These are phyloP conservation scores for Nematocida homosporus DNA, from an alignment of 371 early-diverging fungal genomes.

Conservation along the genomic window DNA sequence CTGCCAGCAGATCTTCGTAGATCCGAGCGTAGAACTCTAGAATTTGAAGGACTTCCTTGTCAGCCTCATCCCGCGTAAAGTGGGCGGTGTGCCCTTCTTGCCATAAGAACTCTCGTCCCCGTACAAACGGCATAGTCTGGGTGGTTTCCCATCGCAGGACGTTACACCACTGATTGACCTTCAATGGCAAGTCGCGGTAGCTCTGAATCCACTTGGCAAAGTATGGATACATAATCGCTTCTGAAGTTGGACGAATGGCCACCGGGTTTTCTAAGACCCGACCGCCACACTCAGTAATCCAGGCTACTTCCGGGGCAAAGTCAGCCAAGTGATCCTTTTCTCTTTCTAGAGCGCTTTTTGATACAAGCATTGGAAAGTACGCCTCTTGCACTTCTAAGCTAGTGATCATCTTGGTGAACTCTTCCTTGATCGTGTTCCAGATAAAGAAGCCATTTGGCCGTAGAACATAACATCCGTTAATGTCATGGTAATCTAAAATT, in stretches of 20 bases:
- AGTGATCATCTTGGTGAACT: slow-evolving; percentile 82
- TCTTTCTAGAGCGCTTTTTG: slow-evolving; percentile 78
- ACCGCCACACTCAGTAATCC: slow-evolving; percentile 92
- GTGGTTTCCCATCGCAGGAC: slow-evolving; percentile 99
- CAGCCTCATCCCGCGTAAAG: slow-evolving; percentile 81
- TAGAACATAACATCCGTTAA: slow-evolving; percentile 96
- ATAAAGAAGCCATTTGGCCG: slow-evolving; percentile 91
- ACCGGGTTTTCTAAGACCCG: slow-evolving; percentile 87
- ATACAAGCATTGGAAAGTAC: slow-evolving; percentile 99
- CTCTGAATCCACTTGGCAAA: slow-evolving; percentile 95
- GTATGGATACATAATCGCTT: slow-evolving; percentile 98
- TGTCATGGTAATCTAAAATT: slow-evolving; percentile 96
- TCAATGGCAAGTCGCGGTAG: slow-evolving; percentile 93
- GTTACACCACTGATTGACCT: slow-evolving; percentile 99
- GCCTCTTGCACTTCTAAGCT: slow-evolving; percentile 88
- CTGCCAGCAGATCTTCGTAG: slow-evolving; percentile 91
- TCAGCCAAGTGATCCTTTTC: slow-evolving; percentile 99
- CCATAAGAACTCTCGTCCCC: slow-evolving; percentile 99
- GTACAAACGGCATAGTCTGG: slow-evolving; percentile 94
- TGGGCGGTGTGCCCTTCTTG: slow-evolving; percentile 99
- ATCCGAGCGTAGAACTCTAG: slow-evolving; percentile 87
- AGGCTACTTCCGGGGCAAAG: slow-evolving; percentile 98
- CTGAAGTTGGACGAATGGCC: slow-evolving; percentile 98
- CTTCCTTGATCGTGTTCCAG: slow-evolving; percentile 80
- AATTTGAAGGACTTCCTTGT: slow-evolving; percentile 81